phyloP scores from a whole-genome alignment of 164 flowering plant species.

The Tetracentron sinense region DNA sequence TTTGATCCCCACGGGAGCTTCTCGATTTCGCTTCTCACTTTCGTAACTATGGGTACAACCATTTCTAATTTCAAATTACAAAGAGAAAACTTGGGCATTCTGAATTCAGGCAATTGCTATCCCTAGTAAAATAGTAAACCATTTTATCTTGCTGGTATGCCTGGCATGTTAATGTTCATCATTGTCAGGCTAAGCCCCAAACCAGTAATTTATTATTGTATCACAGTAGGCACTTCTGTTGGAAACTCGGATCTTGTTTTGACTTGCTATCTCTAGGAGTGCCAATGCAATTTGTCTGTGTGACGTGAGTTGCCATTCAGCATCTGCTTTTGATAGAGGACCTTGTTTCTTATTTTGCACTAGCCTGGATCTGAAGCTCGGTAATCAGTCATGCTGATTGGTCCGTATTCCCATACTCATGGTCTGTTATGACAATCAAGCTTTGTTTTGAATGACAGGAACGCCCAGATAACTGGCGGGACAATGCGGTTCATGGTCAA shows the following conservation, averaged over 20 bases:
- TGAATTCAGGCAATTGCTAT: too few species aligned
- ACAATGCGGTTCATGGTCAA: slow-evolving; percentile 62
- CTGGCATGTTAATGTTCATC: too few species aligned
- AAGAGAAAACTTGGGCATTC: too few species aligned
- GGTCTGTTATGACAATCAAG: neutral
- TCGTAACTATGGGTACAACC: too few species aligned
- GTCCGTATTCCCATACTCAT: neutral
- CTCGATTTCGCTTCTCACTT: too few species aligned
- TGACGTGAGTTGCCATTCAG: too few species aligned
- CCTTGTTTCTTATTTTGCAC: neutral
- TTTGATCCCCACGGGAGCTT: too few species aligned
- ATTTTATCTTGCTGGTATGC: too few species aligned
- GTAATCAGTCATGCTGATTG: neutral
- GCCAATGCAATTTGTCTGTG: neutral
- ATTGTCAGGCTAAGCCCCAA: too few species aligned
- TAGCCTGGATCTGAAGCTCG: neutral
- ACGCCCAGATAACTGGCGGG: slow-evolving; percentile 85
- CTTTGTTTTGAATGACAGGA: slow-evolving; percentile 46
- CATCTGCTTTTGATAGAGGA: neutral
- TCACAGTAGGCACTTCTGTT: neutral
- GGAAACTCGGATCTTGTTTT: neutral
- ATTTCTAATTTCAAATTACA: too few species aligned
- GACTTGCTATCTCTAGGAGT: neutral
- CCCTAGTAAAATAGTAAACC: too few species aligned
- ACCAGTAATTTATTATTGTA: neutral